Conservation (phyloP, 148 eudicot species). For the Euryodendron excelsum region DNA sequence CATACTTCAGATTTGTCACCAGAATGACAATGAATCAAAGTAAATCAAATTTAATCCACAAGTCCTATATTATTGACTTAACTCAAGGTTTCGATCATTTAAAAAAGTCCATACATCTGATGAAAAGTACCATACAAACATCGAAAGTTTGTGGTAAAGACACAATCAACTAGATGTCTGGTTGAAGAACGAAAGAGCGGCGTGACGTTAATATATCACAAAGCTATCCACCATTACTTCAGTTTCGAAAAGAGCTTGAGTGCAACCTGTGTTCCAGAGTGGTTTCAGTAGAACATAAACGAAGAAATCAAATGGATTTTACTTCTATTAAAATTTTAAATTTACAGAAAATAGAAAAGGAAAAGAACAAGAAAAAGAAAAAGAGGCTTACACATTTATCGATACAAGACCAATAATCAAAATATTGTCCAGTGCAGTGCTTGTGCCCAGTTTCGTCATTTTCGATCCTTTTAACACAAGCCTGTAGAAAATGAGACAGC, state of each 20-base stretch:
- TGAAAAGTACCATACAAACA: neutral
- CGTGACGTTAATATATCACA: neutral
- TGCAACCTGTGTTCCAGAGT: slow-evolving; percentile 19
- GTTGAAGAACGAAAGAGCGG: slow-evolving; percentile 12
- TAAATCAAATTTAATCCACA: neutral
- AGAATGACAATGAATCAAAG: neutral
- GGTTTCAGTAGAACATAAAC: slow-evolving; percentile 4
- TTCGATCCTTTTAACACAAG: slow-evolving; percentile 36
- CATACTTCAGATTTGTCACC: neutral
- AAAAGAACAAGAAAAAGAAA: neutral
- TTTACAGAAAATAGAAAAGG: neutral
- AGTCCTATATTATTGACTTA: slow-evolving; percentile 4
- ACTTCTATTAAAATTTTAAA: neutral
- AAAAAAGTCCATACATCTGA: neutral
- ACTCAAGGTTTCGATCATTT: neutral
- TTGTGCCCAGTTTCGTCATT: slow-evolving; percentile 46
- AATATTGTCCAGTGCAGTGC: slow-evolving; percentile 55
- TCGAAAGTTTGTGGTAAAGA: neutral
- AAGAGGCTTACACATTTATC: slow-evolving; percentile 42
- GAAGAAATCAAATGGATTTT: neutral
- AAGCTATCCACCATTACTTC: slow-evolving; percentile 7
- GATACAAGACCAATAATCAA: slow-evolving; percentile 46
- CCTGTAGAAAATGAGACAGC: slow-evolving; percentile 20
- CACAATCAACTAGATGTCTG: neutral
- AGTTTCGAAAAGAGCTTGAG: slow-evolving; percentile 15